Conservation (phyloP, 106 monocot species). For the Agapanthus africanus region DNA sequence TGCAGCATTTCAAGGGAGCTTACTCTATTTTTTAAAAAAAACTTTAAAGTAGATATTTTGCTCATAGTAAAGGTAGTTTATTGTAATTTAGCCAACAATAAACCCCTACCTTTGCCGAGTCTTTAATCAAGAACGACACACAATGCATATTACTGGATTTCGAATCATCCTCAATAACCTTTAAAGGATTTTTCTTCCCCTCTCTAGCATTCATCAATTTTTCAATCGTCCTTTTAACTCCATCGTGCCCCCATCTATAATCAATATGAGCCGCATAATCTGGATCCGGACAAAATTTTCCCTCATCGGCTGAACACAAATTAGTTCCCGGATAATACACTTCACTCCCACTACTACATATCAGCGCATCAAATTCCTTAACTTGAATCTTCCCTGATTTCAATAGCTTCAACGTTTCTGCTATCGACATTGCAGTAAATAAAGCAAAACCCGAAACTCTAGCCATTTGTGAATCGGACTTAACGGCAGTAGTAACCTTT, state of each 20-base stretch:
- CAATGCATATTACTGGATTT: constrained; percentile 65
- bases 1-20: no score
- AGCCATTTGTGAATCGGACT: constrained; percentile 37
- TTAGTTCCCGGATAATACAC: constrained; percentile 51
- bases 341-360: constrained; percentile 58
- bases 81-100: no score
- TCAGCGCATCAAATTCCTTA: constrained; percentile 49
- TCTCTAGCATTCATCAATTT: constrained; percentile 43
- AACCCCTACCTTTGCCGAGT: constrained; percentile 42
- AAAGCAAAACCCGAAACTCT: constrained; percentile 50
- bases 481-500: constrained; percentile 26
- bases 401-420: constrained; percentile 37
- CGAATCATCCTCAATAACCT: constrained; percentile 41
- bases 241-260: constrained; percentile 71
- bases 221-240: constrained; percentile 42
- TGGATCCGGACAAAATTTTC: constrained; percentile 38
- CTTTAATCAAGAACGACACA: constrained; percentile 58
- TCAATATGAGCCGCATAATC: constrained; percentile 70
- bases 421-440: constrained; percentile 44
- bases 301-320: constrained; percentile 22
- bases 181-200: constrained; percentile 1
- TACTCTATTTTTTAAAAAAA: no score
- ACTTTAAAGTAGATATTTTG: no score
- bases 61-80: no score
- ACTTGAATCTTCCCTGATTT: constrained; percentile 31